Percentiles rank a stretch among this genome's conserved stretches.
Evolutionary conservation across 2,329 filamentous ascomycete genomes (phyloP).

Genomic region (Pseudophaeomoniella oleicola): DNA sequence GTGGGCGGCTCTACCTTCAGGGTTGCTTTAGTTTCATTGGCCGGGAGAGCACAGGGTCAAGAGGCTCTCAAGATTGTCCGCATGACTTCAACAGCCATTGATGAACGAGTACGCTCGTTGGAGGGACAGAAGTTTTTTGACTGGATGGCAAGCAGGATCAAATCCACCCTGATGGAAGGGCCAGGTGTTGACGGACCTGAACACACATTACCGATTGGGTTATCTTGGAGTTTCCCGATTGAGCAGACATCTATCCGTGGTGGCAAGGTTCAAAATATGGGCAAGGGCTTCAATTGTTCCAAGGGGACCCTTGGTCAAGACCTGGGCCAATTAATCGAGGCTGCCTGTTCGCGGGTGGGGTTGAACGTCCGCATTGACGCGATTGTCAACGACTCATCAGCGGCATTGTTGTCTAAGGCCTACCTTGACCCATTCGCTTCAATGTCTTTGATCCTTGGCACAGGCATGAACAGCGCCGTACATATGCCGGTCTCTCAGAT

Average conservation of each 20-base stretch:
- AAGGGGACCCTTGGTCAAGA: constrained; percentile 45
- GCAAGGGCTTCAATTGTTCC: constrained; percentile 49
- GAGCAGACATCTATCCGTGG: constrained; percentile 47
- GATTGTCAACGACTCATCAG: constrained; percentile 50
- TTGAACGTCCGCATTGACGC: constrained; percentile 46
- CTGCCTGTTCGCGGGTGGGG: constrained; percentile 37
- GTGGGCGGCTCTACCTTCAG: constrained; percentile 54
- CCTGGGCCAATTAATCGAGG: constrained; percentile 43
- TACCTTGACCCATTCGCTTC: constrained; percentile 46
- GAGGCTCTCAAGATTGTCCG: constrained; percentile 39
- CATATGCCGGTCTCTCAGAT: constrained; percentile 43
- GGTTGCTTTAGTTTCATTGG: constrained; percentile 43
- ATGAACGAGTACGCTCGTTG: constrained; percentile 39
- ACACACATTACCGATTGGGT: constrained; percentile 38
- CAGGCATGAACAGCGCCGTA: constrained; percentile 50
- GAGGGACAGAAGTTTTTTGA: constrained; percentile 46
- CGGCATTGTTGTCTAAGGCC: constrained; percentile 46
- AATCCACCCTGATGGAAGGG: constrained; percentile 33
- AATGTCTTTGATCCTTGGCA: constrained; percentile 50
- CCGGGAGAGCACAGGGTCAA: constrained; percentile 22
- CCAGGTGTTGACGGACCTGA: constrained; percentile 21
- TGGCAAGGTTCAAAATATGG: constrained; percentile 46
- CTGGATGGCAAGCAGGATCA: constrained; percentile 50
- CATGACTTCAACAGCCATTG: constrained; percentile 41
- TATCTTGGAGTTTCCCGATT: constrained; percentile 54